Evolutionary conservation across 2,329 filamentous ascomycete species (phyloP).

Genomic region (Curvularia sp.): DNA sequence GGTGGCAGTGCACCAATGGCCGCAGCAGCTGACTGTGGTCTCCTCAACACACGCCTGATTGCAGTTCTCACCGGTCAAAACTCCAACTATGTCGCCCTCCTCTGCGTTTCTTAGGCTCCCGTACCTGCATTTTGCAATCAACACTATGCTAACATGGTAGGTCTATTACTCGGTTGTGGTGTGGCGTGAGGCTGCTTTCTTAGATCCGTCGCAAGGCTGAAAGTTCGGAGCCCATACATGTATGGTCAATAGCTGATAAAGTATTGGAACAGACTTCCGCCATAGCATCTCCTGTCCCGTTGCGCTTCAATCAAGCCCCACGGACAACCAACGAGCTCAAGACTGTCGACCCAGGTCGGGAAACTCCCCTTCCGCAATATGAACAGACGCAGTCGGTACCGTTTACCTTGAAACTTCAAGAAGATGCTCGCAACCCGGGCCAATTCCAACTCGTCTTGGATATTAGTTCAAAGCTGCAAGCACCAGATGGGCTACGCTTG

Average conservation of each 20-base stretch:
- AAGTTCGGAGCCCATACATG: neutral
- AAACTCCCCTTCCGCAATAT: conserved; percentile 39
- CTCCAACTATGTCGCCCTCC: conserved; percentile 15
- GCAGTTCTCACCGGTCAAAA: conserved; percentile 34
- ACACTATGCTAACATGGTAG: conserved; percentile 31
- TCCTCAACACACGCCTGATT: conserved; percentile 16
- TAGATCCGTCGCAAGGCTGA: conserved; percentile 18
- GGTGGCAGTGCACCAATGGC: conserved; percentile 24
- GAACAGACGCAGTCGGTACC: conserved; percentile 38
- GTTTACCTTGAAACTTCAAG: conserved; percentile 42
- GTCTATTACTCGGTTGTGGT: conserved; percentile 1
- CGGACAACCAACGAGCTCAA: conserved; percentile 24
- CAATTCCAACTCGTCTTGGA: conserved; percentile 44
- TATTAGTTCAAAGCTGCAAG: conserved; percentile 29
- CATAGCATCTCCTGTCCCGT: conserved; percentile 32
- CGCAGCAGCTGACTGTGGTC: conserved; percentile 11
- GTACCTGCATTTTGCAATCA: conserved; percentile 17
- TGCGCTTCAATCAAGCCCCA: conserved; percentile 16
- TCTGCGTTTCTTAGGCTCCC: conserved; percentile 25
- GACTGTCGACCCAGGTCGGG: conserved; percentile 28
- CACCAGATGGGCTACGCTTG: conserved; percentile 10
- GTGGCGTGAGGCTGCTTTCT: neutral
- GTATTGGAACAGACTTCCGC: conserved; percentile 28
- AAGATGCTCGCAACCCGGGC: conserved; percentile 41
- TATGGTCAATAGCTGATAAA: conserved; percentile 12